Evolutionary conservation across 116 monocot species (phyloP).

Genomic region (Thalassia testudinum): DNA sequence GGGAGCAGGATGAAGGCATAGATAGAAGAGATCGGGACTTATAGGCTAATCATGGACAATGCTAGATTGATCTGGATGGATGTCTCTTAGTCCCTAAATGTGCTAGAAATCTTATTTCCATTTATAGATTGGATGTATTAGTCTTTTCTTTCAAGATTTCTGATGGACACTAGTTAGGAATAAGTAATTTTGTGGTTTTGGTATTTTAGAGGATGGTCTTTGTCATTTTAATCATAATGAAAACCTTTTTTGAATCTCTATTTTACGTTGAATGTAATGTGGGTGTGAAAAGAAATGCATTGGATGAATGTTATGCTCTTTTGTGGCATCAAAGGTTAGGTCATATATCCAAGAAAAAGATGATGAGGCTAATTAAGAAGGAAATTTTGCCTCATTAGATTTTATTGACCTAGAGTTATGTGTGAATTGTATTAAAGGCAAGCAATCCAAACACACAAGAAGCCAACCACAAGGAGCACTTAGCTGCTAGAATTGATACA

Average conservation of each 20-base stretch:
- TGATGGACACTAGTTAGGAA: not conserved
- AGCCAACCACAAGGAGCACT: too few relatives aligned
- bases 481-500: too few relatives aligned
- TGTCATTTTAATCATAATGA: not conserved
- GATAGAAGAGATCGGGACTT: not conserved
- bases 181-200: not conserved
- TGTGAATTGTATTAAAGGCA: too few relatives aligned
- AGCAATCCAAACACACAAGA: not conserved
- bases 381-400: too few relatives aligned
- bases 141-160: not conserved
- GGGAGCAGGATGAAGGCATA: not conserved
- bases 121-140: not conserved
- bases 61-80: not conserved
- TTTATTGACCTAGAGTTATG: too few relatives aligned
- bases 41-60: not conserved
- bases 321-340: too few relatives aligned
- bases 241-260: not conserved
- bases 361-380: too few relatives aligned
- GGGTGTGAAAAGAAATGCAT: too few relatives aligned
- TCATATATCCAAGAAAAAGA: too few relatives aligned
- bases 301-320: too few relatives aligned
- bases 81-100: not conserved
- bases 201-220: not conserved
- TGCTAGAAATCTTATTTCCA: not conserved
- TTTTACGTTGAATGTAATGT: too few relatives aligned